phyloP scores from a whole-genome alignment of 2,329 filamentous ascomycete genomes.

The Metarhizium guizhouense region DNA sequence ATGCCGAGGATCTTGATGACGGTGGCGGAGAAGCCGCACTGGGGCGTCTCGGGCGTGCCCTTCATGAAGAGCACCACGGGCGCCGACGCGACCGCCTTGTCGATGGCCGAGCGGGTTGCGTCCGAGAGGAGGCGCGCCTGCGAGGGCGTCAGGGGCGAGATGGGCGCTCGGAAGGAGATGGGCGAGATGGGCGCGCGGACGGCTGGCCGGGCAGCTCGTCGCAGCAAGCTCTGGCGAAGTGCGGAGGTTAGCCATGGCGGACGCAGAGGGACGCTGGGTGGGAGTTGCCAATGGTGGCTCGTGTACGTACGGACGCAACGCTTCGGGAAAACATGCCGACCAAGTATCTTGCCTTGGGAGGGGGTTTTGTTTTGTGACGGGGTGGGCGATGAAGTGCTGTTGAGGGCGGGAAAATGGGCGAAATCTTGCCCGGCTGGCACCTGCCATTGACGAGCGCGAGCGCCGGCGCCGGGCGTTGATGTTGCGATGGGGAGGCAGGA shows the following conservation, averaged over 20 bases:
- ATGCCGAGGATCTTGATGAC: constrained; percentile 90
- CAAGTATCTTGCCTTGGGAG: neutral
- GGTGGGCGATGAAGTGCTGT: neutral
- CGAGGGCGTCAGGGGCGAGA: constrained; percentile 19
- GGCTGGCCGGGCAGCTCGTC: constrained; percentile 27
- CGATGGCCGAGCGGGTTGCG: constrained; percentile 73
- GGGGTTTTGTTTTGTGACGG: neutral
- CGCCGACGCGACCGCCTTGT: constrained; percentile 77
- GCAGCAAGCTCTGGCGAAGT: constrained; percentile 21
- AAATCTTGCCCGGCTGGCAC: no score
- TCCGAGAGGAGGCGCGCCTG: constrained; percentile 67
- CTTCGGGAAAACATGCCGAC: constrained; percentile 16
- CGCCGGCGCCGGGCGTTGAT: no score
- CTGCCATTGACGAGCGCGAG: no score
- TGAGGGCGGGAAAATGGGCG: no score
- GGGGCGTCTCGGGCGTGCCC: constrained; percentile 88
- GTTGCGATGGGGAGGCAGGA: neutral
- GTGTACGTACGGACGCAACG: constrained; percentile 14
- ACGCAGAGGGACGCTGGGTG: neutral
- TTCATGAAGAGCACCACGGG: constrained; percentile 99
- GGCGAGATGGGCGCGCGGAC: constrained; percentile 10
- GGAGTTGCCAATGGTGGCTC: no score
- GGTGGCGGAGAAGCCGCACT: constrained; percentile 93
- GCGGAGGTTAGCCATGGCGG: no score
- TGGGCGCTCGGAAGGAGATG: constrained; percentile 14